These are phyloP conservation scores for Thielaviopsis ethacetica DNA, from an alignment of 2,329 filamentous ascomycete genomes.

Conservation along the genomic window DNA sequence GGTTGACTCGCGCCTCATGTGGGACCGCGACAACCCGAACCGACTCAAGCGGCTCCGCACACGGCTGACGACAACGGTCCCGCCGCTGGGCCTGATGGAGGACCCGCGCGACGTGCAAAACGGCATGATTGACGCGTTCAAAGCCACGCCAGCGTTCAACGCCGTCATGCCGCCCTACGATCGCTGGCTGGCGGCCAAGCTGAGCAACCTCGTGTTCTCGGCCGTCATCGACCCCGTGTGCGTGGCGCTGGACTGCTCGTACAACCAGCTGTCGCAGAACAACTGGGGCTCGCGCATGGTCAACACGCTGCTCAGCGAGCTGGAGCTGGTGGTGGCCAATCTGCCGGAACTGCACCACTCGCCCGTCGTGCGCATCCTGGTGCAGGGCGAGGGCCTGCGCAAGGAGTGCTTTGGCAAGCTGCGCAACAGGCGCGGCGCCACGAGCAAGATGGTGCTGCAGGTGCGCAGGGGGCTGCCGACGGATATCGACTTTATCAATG, in stretches of 20 bases:
- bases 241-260: conserved; percentile 59
- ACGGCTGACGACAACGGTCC: conserved; percentile 7
- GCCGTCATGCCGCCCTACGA: conserved; percentile 20
- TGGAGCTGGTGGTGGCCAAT: conserved; percentile 50
- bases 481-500: conserved; percentile 75
- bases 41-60: conserved; percentile 19
- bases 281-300: conserved; percentile 48
- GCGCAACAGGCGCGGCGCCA: conserved; percentile 35
- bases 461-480: conserved; percentile 45
- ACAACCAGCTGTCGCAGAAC: conserved; percentile 55
- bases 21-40: conserved; percentile 20
- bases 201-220: conserved; percentile 63
- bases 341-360: conserved; percentile 58
- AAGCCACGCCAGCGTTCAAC: conserved; percentile 8
- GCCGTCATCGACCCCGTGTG: conserved; percentile 69
- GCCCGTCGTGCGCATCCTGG: conserved; percentile 36
- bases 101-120: conserved; percentile 7
- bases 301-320: conserved; percentile 57
- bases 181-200: conserved; percentile 53
- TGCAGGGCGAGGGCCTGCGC: conserved; percentile 45
- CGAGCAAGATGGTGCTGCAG: conserved; percentile 51
- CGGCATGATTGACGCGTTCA: conserved; percentile 8
- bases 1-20: conserved; percentile 30
- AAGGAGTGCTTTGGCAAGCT: conserved; percentile 41
- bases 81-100: conserved; percentile 1